phyloP scores from a whole-genome alignment of 179 eudicot genomes.

The Camellia oleifera region DNA sequence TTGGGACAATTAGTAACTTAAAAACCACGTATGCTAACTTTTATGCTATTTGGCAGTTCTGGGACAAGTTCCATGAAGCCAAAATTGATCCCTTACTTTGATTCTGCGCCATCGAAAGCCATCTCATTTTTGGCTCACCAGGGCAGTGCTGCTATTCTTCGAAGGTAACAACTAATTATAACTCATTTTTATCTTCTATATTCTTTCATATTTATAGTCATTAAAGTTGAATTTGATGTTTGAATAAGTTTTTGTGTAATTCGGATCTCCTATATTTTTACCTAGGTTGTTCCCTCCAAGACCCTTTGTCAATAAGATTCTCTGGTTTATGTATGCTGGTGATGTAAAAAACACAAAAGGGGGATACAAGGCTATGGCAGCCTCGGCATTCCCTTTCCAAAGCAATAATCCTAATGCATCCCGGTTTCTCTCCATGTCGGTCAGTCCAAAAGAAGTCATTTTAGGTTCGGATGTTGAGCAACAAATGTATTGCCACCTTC shows the following conservation, averaged over 20 bases:
- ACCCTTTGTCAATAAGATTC: conserved; percentile 21
- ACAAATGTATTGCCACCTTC: conserved; percentile 45
- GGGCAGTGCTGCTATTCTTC: conserved; percentile 30
- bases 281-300: conserved; percentile 35
- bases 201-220: background rate
- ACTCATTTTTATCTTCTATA: background rate
- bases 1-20: too few species aligned
- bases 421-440: conserved; percentile 26
- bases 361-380: conserved; percentile 44
- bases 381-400: conserved; percentile 30
- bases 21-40: background rate
- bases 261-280: background rate
- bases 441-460: conserved; percentile 35
- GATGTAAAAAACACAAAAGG: conserved; percentile 34
- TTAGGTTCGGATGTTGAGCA: conserved; percentile 36
- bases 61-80: conserved; percentile 45
- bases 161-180: conserved; percentile 22
- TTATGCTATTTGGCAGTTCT: conserved; percentile 23
- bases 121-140: conserved; percentile 28
- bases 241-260: background rate
- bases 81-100: conserved; percentile 40
- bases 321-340: conserved; percentile 42
- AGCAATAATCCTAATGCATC: conserved; percentile 19
- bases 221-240: background rate
- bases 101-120: conserved; percentile 31